Base-by-base conservation (phyloP, 169 alveolate species). In the Eimeria brunetti region DNA sequence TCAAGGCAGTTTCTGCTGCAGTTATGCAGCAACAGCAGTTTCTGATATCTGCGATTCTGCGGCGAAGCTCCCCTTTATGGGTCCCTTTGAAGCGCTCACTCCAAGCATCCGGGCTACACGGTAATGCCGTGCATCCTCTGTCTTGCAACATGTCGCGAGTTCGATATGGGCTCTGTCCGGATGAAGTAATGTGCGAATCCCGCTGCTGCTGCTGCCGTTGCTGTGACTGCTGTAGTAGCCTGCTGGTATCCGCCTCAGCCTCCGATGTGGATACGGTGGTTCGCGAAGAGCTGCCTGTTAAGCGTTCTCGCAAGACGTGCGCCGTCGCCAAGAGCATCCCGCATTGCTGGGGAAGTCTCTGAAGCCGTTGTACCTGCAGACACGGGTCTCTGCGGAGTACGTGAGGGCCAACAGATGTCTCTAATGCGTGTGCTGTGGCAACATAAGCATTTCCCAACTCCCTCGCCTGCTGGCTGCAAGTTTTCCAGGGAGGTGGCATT, bases 301-400 rank as follows among this genome's bases (percentile, higher is more conserved):
- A 51, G 64, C 92, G 92, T 44, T 86, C 83, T 22, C 92, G 51
- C 62, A 86, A 71, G 67, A 86, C 64, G 49, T 60, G 92, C 81
- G 92, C 92, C 83, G 81, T 86, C 24, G 92, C 92, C 38, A 86
- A 2, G 4, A 86, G 81, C 92, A 86, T 86, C 18, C 90, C 90
- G 46, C 75, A 83, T 38, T 56, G 73, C 76, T 86, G 64, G 41
- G 51, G 46, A 24, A 16, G 16, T 20, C 64, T 20, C 83, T 33
- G 38, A 16, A 27, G 58, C 64, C 80, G 46, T 8, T 71, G 44
- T 6, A 18, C 51, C 44, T 9, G 49, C 30, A n/a, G 36, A 46
- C 81, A 12, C 51, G 60, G 64, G 83, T 41, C 81, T 38, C 83
- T 56, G 60, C 92, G 81, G 7, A 62, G 58, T 38, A 41, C 62